Percentiles rank a stretch among this genome's conserved stretches.
Evolutionary conservation across 2,329 filamentous ascomycete species (phyloP).

Genomic region (Claviceps purpurea): DNA sequence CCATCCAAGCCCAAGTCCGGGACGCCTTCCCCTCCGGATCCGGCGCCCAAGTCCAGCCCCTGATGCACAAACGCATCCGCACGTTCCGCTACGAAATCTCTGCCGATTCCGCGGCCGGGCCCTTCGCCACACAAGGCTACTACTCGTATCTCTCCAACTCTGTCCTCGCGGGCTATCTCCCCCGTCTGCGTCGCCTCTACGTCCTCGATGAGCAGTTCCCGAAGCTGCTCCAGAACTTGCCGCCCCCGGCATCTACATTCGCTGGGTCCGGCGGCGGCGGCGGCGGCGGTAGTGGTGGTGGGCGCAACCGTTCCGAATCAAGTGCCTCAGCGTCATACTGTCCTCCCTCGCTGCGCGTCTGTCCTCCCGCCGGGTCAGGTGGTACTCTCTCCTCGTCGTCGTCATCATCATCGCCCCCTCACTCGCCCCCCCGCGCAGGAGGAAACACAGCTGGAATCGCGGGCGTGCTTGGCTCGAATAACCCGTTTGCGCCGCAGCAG

Average conservation of each 20-base stretch:
- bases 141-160: slow-evolving; percentile 81
- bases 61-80: slow-evolving; percentile 55
- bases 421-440: too few relatives aligned
- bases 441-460: too few relatives aligned
- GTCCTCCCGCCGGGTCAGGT: slow-evolving; percentile 2
- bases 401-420: too few relatives aligned
- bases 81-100: slow-evolving; percentile 77
- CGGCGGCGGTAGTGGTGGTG: slow-evolving; percentile 13
- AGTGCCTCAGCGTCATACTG: slow-evolving; percentile 12
- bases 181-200: slow-evolving; percentile 62
- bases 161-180: slow-evolving; percentile 61
- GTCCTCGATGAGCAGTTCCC: slow-evolving; percentile 77
- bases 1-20: slow-evolving; percentile 36
- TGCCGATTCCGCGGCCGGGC: slow-evolving; percentile 39
- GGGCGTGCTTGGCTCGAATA: slow-evolving; percentile 33
- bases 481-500: slow-evolving; percentile 35
- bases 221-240: slow-evolving; percentile 59
- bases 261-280: slow-evolving; percentile 44
- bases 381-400: too few relatives aligned
- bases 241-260: slow-evolving; percentile 48
- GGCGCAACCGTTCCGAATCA: slow-evolving; percentile 20
- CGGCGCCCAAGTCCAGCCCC: slow-evolving; percentile 41
- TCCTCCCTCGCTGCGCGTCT: slow-evolving; percentile 7
- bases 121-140: slow-evolving; percentile 50
- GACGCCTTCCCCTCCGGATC: slow-evolving; percentile 35